Conservation (phyloP, 2,329 filamentous ascomycete species). For the Drechslerella stenobrocha region DNA sequence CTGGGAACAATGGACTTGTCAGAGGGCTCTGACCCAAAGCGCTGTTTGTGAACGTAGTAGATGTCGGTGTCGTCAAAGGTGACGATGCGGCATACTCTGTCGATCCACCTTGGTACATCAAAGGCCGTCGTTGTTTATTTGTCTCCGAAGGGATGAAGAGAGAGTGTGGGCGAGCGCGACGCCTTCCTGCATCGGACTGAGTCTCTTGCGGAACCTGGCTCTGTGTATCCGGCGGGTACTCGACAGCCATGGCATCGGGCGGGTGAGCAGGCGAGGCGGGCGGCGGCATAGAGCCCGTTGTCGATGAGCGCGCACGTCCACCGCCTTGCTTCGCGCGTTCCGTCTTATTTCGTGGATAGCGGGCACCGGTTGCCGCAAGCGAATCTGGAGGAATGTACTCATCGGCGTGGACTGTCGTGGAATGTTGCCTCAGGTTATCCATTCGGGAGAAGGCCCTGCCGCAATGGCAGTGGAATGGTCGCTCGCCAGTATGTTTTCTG, state of each 20-base stretch:
- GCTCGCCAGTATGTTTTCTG: slow-evolving; percentile 95
- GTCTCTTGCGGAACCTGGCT: slow-evolving; percentile 26
- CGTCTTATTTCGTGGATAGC: slow-evolving; percentile 87
- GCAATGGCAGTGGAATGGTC: slow-evolving; percentile 95
- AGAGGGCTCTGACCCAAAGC: slow-evolving; percentile 45
- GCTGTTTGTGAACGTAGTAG: slow-evolving; percentile 44
- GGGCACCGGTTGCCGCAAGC: slow-evolving; percentile 84
- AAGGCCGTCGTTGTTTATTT: slow-evolving; percentile 27
- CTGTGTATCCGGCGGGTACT: slow-evolving; percentile 37
- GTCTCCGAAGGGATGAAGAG: slow-evolving; percentile 41
- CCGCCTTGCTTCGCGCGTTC: slow-evolving; percentile 77
- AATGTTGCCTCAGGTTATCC: slow-evolving; percentile 94
- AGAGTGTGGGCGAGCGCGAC: slow-evolving; percentile 40
- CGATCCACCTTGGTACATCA: slow-evolving; percentile 30
- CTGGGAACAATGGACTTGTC: slow-evolving; percentile 43
- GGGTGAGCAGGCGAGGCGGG: slow-evolving; percentile 39
- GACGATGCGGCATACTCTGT: slow-evolving; percentile 45
- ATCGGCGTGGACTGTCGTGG: slow-evolving; percentile 95
- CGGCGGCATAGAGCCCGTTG: slow-evolving; percentile 61
- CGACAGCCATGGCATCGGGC: slow-evolving; percentile 42
- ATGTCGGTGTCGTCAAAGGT: slow-evolving; percentile 42
- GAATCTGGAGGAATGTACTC: slow-evolving; percentile 95
- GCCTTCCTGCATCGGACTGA: slow-evolving; percentile 39
- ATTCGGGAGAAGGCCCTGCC: slow-evolving; percentile 87
- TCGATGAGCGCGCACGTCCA: slow-evolving; percentile 74